Evolutionary conservation across 192 early-diverging fungal genomes (phyloP), one percentile per base, ranked within the genome.

Genomic region (Backusella parvicylindrica): DNA sequence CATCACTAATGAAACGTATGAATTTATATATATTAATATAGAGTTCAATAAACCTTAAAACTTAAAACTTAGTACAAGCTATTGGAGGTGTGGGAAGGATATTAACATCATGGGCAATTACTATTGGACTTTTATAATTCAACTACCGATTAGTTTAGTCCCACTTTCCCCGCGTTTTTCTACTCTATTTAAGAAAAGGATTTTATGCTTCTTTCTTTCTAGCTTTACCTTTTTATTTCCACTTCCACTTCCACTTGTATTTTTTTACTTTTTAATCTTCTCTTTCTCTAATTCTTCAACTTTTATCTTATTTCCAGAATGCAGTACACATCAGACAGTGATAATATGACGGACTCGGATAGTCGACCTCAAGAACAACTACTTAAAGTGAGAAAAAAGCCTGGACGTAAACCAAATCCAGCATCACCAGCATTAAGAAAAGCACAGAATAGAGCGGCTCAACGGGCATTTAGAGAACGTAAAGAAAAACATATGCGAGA

Each of bases 391-490:
- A 80, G 84, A 21, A 89, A 89, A 63, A 89, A 87, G 64, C 88
- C 88, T 21, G 88, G 88, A 15, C 82, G 88, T 4, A 89, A 89
- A 60, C 88, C 88, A n/a, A 89, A 89, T 50, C 88, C 88, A 37
- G 86, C 86, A n/a, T 88, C 88, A 13, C 88, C 88, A 32, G 86
- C 86, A 21, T 72, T 87, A 23, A 73, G 88, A 13, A 89, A 87
- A 32, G 92, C 90, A 13, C 95, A 96, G 82, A 96, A 96, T 81
- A 84, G 95, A n/a, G 92, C 92, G 6, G 95, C 95, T 0, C 95
- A 96, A 82, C 86, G 93, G 23, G 93, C 92, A 16, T 95, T 96
- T 78, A 88, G 95, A 72, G 94, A 97, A 79, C 86, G 95, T 63
- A 94, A 93, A 73, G 90, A 95, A 76, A 86, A 88, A 68, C 92